Base-by-base conservation (phyloP, 768 basidiomycete genomes). In the Suillus tomentosus region DNA sequence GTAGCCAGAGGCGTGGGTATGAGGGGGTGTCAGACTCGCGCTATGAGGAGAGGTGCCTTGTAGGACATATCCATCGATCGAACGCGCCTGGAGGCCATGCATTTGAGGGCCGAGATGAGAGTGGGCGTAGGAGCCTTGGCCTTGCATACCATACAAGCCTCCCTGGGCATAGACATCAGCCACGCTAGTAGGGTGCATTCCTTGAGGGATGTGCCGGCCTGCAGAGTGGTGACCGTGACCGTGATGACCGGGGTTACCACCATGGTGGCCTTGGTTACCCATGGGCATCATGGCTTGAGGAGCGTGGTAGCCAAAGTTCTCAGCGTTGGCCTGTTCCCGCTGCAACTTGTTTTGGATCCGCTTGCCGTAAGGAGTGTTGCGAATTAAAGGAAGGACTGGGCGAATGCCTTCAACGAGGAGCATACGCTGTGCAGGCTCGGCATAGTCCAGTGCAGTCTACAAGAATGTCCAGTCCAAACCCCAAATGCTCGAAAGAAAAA, bases 321-420 rank as follows among this genome's bases (percentile, higher is more conserved):
- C 89, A 62, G 80, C 83, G 68, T 92, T 91, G 78, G 91, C 84
- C 70, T 94, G 92, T 79, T 96, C 95, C 64, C 96, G 93, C 78
- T 97, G 96, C 61, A 99, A 81, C 79, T 98, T 98, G 82, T 95
- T 96, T 78, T 98, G 96, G 72, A 99, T 99, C 51, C 97, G 90
- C 82, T 99, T 99, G 70, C 97, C 97, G 71, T 99, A 99, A 8
- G 97, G 97, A 11, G 97, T 99, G 79, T 99, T 99, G 72, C 97
- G 92, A 73, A 99, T 99, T 71, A 98, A 84, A 3, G 97, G 97
- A 31, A 99, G 84, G 65, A 99, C 95, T n/a, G 97, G 97, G 58
- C 97, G 91, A 75, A 99, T 99, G 69, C 94, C 94, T 73, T 99
- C 96, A 22, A 99, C 94, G 31, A 99, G 88, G 66, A 95, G 84